phyloP scores from a whole-genome alignment of 129 eudicot species.

The Saposhnikovia divaricata region DNA sequence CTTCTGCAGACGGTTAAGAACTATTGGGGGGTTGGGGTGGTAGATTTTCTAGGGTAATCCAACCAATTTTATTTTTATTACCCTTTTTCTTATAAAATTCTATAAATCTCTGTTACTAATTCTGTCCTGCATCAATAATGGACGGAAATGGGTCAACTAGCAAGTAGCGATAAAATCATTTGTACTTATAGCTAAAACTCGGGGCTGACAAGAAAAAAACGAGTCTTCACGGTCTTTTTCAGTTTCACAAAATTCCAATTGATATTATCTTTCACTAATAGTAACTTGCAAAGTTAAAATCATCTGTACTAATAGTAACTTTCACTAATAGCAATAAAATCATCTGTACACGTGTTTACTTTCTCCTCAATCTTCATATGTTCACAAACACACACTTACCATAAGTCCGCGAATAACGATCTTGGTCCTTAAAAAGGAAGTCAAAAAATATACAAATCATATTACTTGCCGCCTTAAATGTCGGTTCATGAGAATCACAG shows the following conservation, averaged over 20 bases:
- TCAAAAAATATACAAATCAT: not conserved
- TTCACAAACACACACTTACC: not conserved
- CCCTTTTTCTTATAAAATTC: no score
- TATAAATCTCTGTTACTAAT: no score
- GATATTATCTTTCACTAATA: not conserved
- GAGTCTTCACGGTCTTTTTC: not conserved
- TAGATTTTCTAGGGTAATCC: no score
- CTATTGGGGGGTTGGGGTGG: not conserved
- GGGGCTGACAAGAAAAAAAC: not conserved
- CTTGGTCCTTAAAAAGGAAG: not conserved
- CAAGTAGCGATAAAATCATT: not conserved
- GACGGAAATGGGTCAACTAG: not conserved
- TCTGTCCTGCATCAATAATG: not conserved
- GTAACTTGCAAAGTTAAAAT: not conserved
- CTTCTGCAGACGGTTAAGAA: not conserved
- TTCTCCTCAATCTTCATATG: not conserved
- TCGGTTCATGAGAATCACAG: not conserved
- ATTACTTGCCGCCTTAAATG: not conserved
- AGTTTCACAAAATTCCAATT: not conserved
- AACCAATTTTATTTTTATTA: not conserved
- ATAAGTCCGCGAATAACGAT: not conserved
- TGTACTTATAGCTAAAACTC: not conserved
- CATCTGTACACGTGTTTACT: not conserved
- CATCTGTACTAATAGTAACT: no score
- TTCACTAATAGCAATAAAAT: no score